These are phyloP conservation scores for Mytilinidion resinicola DNA, from an alignment of 495 filamentous ascomycete genomes.

Conservation along the genomic window DNA sequence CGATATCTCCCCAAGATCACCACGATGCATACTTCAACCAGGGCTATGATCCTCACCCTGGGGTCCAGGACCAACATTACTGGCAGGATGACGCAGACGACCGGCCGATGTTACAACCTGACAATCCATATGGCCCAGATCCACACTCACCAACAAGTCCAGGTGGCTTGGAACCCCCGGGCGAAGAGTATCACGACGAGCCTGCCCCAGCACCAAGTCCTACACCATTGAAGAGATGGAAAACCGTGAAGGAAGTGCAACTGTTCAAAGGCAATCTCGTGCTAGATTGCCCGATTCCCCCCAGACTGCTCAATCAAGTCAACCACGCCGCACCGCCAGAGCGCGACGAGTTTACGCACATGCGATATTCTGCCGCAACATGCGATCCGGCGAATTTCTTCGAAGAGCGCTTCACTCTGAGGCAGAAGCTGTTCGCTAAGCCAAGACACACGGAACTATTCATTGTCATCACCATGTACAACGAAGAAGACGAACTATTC, in stretches of 20 bases:
- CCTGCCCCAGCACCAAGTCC: slow-evolving; percentile 45
- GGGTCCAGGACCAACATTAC: slow-evolving; percentile 42
- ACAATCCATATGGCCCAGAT: slow-evolving; percentile 54
- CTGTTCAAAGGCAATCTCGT: slow-evolving; percentile 96
- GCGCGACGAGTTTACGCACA: slow-evolving; percentile 97
- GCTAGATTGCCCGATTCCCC: slow-evolving; percentile 92
- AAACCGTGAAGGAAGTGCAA: slow-evolving; percentile 97
- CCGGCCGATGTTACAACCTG: slow-evolving; percentile 54
- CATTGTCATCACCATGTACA: slow-evolving; percentile 98
- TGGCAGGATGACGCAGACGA: slow-evolving; percentile 53
- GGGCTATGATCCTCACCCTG: slow-evolving; percentile 68
- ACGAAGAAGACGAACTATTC: slow-evolving; percentile 95
- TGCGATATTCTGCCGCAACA: slow-evolving; percentile 95
- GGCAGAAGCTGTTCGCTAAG: slow-evolving; percentile 90
- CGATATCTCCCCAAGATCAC: slow-evolving; percentile 72
- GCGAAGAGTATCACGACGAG: slow-evolving; percentile 31
- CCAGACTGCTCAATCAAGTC: slow-evolving; percentile 75
- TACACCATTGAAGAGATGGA: slow-evolving; percentile 83
- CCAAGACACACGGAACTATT: slow-evolving; percentile 92
- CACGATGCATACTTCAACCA: slow-evolving; percentile 81
- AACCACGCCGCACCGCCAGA: slow-evolving; percentile 73
- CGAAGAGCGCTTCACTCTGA: slow-evolving; percentile 81
- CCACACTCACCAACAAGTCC: slow-evolving; percentile 32
- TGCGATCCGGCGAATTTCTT: slow-evolving; percentile 90
- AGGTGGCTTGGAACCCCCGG: slow-evolving; percentile 43